phyloP scores from a whole-genome alignment of 2,329 filamentous ascomycete genomes.

The Aspergillus sp. region DNA sequence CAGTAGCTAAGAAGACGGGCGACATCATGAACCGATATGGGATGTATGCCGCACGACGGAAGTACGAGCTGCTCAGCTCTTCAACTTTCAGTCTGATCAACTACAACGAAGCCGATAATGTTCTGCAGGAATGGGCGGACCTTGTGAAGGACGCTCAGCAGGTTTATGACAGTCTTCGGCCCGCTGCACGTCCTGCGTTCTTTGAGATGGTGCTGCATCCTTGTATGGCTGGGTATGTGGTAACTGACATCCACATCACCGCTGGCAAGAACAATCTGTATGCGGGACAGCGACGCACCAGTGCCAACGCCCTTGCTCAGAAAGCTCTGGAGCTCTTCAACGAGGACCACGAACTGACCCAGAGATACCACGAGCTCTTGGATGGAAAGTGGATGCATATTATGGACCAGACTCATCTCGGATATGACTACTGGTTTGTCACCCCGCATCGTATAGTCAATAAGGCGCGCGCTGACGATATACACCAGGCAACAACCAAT shows the following conservation, averaged over 20 bases:
- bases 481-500: constrained; percentile 65
- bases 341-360: constrained; percentile 57
- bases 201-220: constrained; percentile 64
- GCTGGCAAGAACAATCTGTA: constrained; percentile 56
- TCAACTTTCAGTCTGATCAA: constrained; percentile 61
- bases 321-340: constrained; percentile 55
- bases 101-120: constrained; percentile 62
- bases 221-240: constrained; percentile 56
- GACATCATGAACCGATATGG: constrained; percentile 57
- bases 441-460: constrained; percentile 30
- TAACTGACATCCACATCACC: constrained; percentile 55
- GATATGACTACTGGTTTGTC: constrained; percentile 45
- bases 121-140: constrained; percentile 56
- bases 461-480: constrained; percentile 2
- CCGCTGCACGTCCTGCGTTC: constrained; percentile 55
- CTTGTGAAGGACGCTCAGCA: constrained; percentile 55
- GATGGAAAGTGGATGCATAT: constrained; percentile 64
- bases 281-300: constrained; percentile 56
- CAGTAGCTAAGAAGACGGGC: constrained; percentile 50
- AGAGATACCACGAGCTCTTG: constrained; percentile 57
- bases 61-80: constrained; percentile 62
- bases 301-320: constrained; percentile 55
- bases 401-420: constrained; percentile 56
- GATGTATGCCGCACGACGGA: constrained; percentile 57
- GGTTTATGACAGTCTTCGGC: constrained; percentile 55